Base-by-base conservation (phyloP, 208 protist species). In the Leptomonas pyrrhocoris region DNA sequence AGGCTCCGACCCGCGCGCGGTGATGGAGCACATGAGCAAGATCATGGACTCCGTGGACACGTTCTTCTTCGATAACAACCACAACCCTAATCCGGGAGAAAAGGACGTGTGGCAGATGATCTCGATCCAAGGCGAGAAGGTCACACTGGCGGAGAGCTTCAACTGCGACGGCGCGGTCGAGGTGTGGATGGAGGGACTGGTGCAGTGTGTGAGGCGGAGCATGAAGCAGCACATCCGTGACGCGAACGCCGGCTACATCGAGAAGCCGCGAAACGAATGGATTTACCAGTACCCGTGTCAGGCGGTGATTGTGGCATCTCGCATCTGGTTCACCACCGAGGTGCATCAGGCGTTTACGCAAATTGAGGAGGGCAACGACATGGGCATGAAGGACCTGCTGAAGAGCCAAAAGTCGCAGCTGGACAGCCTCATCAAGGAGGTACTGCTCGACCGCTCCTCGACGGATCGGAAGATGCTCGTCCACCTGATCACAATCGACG, bases 401-500 rank as follows among this genome's bases (percentile, higher is more conserved):
- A 98, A 98, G 85, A 94, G 94, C 78, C 96, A 98, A 61, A 96
- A 98, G 65, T 77, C 75, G 45, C 89, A 98, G 71, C 85, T 99
- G 31, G 86, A 93, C 64, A 92, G 89, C 42, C 80, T 99, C 21
- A 98, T 99, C 68, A 90, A 94, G 56, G 86, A 98, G 58, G 97
- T 99, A 30, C 86, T 98, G 45, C 75, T 93, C 60, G 90, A 98
- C n/a, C 83, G 93, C 45, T 91, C 90, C 16, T 89, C 84, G n/a
- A 86, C 90, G 66, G 95, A 97, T 45, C 97, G 98, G 55, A 97
- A 96, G 77, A 99, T 99, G 96, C 83, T 99, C 34, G 98, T 98
- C 21, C 98, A 98, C 68, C 85, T 99, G 27, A 98, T 99, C 78
- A 99, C 98, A 11, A 97, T 99, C 59, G 98, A 99, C 76, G 98